Conservation (phyloP, 75 land plant species). For the Sequoiadendron giganteum region DNA sequence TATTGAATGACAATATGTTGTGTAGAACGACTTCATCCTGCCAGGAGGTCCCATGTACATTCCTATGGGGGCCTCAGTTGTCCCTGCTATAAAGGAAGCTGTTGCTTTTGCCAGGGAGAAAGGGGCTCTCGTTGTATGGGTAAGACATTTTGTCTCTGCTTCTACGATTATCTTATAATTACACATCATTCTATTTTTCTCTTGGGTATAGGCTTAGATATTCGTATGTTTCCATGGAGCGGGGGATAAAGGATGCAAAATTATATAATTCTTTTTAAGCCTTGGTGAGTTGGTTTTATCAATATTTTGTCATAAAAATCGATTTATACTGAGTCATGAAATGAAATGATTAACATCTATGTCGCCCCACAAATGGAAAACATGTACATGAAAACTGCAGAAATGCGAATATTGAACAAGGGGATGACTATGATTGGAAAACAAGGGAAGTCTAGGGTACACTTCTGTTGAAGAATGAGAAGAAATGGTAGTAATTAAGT, state of each 20-base stretch:
- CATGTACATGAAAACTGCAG: too few relatives aligned
- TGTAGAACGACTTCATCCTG: slow-evolving; percentile 79
- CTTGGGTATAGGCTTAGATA: not conserved
- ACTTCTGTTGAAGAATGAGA: not conserved
- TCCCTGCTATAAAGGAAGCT: slow-evolving; percentile 63
- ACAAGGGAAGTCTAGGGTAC: too few relatives aligned
- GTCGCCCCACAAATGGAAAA: too few relatives aligned
- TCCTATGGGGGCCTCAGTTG: slow-evolving; percentile 58
- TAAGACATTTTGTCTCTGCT: slow-evolving; percentile 14
- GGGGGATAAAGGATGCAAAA: not conserved
- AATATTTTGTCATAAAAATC: too few relatives aligned
- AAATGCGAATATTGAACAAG: too few relatives aligned
- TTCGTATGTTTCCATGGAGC: not conserved
- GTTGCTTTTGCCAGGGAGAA: slow-evolving; percentile 66
- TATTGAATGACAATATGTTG: slow-evolving; percentile 3
- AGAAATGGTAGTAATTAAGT: too few relatives aligned
- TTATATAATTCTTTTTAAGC: not conserved
- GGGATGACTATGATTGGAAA: too few relatives aligned
- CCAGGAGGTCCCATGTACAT: slow-evolving; percentile 55
- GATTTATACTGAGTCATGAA: too few relatives aligned
- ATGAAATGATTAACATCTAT: too few relatives aligned
- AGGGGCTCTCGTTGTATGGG: slow-evolving; percentile 78
- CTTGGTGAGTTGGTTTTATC: not conserved
- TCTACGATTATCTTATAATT: not conserved
- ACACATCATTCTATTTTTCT: not conserved